Evolutionary conservation across 1,284 basidiomycete genomes (phyloP).

Genomic region (Ceratobasidium papillatum): DNA sequence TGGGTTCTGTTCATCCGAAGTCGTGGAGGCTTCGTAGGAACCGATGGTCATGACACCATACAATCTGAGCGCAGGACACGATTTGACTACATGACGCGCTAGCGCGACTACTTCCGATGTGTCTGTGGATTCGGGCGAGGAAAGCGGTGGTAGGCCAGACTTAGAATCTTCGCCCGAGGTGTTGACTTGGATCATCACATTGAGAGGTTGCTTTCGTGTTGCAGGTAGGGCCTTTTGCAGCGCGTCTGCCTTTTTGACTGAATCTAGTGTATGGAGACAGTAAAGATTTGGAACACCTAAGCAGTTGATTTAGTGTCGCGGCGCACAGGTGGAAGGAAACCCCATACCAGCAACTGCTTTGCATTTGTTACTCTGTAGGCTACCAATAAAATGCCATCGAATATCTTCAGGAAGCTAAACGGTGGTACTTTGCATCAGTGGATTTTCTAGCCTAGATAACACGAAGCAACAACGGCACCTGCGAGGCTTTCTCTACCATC

Average conservation of each 20-base stretch:
- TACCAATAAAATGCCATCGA: conserved; percentile 97
- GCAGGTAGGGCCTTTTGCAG: conserved; percentile 80
- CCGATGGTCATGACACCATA: conserved; percentile 98
- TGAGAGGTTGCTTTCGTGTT: conserved; percentile 63
- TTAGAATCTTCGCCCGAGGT: conserved; percentile 92
- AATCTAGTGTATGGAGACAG: conserved; percentile 91
- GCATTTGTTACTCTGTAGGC: conserved; percentile 94
- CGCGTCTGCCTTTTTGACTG: conserved; percentile 81
- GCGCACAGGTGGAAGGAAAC: conserved; percentile 16
- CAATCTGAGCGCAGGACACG: conserved; percentile 79
- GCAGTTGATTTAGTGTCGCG: conserved; percentile 13
- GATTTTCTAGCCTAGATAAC: conserved; percentile 14
- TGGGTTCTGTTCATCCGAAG: conserved; percentile 70
- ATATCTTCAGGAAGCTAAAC: conserved; percentile 81
- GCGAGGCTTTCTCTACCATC: conserved; percentile 84
- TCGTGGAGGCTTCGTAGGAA: conserved; percentile 74
- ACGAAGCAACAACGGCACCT: conserved; percentile 59
- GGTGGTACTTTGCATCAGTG: conserved; percentile 35
- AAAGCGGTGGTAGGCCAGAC: conserved; percentile 79
- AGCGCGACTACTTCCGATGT: conserved; percentile 68
- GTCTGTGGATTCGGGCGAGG: conserved; percentile 47
- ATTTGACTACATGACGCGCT: conserved; percentile 73
- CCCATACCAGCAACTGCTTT: conserved; percentile 88
- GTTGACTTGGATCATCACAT: conserved; percentile 92
- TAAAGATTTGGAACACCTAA: conserved; percentile 89